Percentiles rank a stretch among this genome's conserved stretches.
These are phyloP conservation scores for Penicillium samsonianum DNA, from an alignment of 495 filamentous ascomycete species.

Conservation along the genomic window DNA sequence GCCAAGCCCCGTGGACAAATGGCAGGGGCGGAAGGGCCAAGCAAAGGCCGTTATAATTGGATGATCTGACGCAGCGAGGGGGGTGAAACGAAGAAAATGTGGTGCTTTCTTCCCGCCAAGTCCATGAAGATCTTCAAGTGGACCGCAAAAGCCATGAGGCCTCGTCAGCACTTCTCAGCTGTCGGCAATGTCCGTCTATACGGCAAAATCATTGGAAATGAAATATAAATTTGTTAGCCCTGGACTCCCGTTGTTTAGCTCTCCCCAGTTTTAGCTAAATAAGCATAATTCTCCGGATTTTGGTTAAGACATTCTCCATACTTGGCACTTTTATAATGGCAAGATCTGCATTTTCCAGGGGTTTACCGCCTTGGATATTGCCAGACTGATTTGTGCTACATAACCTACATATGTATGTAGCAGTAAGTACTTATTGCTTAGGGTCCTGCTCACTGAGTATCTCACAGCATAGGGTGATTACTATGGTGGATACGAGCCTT, in stretches of 20 bases:
- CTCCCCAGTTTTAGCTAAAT: neutral
- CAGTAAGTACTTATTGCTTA: no score
- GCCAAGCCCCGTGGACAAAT: conserved; percentile 1
- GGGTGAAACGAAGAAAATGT: conserved; percentile 8
- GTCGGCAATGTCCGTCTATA: neutral
- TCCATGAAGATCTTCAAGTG: neutral
- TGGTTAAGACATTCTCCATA: neutral
- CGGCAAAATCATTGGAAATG: neutral
- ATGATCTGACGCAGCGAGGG: neutral
- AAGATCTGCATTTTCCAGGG: neutral
- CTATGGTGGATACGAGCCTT: no score
- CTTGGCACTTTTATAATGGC: neutral
- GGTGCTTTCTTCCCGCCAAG: neutral
- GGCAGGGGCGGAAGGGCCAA: neutral
- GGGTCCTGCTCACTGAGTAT: conserved; percentile 8
- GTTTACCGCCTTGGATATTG: neutral
- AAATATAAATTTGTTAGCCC: neutral
- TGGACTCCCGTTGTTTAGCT: neutral
- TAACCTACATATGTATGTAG: no score
- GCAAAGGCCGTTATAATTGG: conserved; percentile 6
- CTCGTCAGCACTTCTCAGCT: conserved; percentile 4
- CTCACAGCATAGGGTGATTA: conserved; percentile 1
- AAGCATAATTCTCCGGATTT: neutral
- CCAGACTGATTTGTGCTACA: no score
- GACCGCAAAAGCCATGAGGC: conserved; percentile 2